phyloP scores from a whole-genome alignment of 768 basidiomycete genomes.

The Boletus insuetus region DNA sequence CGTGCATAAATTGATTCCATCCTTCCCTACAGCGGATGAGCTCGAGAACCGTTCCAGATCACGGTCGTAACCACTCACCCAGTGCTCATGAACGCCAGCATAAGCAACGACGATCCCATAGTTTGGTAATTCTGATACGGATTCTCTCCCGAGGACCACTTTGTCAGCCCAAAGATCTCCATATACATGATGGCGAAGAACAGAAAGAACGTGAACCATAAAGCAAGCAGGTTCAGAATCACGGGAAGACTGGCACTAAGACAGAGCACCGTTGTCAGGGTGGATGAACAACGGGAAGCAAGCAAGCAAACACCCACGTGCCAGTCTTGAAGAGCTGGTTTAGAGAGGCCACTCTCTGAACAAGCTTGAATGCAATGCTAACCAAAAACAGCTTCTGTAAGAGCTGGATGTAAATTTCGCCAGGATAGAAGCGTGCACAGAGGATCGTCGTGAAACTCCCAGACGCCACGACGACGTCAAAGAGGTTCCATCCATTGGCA shows the following conservation, averaged over 20 bases:
- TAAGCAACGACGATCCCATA: conserved; percentile 76
- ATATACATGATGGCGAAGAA: conserved; percentile 88
- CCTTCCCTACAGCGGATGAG: conserved; percentile 59
- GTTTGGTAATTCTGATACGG: conserved; percentile 69
- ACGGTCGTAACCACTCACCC: conserved; percentile 53
- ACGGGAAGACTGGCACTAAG: conserved; percentile 79
- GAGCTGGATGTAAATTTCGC: conserved; percentile 55
- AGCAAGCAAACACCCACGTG: conserved; percentile 54
- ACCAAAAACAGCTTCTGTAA: conserved; percentile 91
- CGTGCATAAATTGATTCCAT: conserved; percentile 98
- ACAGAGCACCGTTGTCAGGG: not conserved
- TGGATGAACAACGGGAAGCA: not conserved
- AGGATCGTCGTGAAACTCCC: conserved; percentile 86
- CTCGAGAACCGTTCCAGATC: not conserved
- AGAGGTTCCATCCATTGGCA: conserved; percentile 90
- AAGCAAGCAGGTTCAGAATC: conserved; percentile 76
- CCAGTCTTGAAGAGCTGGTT: conserved; percentile 99
- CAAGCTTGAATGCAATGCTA: conserved; percentile 89
- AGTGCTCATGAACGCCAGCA: conserved; percentile 90
- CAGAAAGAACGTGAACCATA: conserved; percentile 89
- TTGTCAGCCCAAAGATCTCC: conserved; percentile 90
- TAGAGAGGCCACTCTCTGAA: conserved; percentile 80
- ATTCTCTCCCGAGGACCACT: conserved; percentile 71
- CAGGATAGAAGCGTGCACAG: conserved; percentile 54
- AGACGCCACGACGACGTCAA: conserved; percentile 75